Conservation (phyloP, 2,329 filamentous ascomycete genomes). For the Teratosphaeria destructans region DNA sequence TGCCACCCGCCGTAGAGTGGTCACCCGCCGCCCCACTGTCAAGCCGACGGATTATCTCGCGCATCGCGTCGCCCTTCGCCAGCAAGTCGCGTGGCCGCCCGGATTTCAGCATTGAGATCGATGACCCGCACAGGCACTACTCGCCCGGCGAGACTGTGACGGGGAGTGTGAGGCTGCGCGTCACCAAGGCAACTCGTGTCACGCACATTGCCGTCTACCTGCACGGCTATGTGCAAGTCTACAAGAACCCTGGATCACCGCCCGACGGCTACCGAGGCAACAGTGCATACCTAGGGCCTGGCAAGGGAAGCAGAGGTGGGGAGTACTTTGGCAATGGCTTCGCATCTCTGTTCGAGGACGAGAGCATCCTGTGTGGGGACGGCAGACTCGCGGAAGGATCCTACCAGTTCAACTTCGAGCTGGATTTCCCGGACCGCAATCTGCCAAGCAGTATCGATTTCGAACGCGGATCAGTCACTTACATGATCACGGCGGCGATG, state of each 20-base stretch:
- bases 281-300: constrained; percentile 42
- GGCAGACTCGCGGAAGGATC: constrained; percentile 62
- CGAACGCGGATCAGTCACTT: constrained; percentile 85
- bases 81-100: constrained; percentile 53
- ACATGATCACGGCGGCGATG: constrained; percentile 79
- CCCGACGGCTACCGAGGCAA: constrained; percentile 42
- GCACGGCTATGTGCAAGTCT: constrained; percentile 70
- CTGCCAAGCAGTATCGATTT: constrained; percentile 94
- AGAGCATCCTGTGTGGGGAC: constrained; percentile 68
- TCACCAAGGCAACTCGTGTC: constrained; percentile 64
- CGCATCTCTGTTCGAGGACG: constrained; percentile 73
- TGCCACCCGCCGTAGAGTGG: constrained; percentile 8
- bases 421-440: constrained; percentile 57
- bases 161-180: constrained; percentile 61
- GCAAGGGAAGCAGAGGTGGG: constrained; percentile 41
- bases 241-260: constrained; percentile 56
- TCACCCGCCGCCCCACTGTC: constrained; percentile 7
- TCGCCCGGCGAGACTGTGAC: constrained; percentile 63
- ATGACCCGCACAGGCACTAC: constrained; percentile 70
- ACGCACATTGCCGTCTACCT: constrained; percentile 71
- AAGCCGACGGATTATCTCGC: constrained; percentile 37
- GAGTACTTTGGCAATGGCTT: constrained; percentile 65
- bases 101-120: constrained; percentile 68
- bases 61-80: constrained; percentile 46
- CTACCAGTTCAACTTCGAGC: constrained; percentile 70